Conservation (phyloP, 1,139 yeast genomes). For the Yamadazyma siamensis region DNA sequence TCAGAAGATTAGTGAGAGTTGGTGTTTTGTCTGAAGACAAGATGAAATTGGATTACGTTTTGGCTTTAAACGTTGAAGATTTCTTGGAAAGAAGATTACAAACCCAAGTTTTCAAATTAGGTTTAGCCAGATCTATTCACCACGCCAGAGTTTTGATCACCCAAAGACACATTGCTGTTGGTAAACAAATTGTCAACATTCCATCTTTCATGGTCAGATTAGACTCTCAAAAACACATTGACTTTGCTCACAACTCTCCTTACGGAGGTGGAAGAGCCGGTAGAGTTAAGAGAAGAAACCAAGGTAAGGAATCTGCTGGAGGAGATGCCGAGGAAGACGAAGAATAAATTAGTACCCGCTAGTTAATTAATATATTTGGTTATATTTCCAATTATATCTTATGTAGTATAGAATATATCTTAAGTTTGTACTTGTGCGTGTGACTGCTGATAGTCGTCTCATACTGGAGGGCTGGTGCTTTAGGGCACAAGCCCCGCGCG, state of each 20-base stretch:
- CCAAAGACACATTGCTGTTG: constrained; percentile 99
- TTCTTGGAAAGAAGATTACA: constrained; percentile 99
- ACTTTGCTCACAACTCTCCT: constrained; percentile 98
- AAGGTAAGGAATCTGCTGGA: constrained; percentile 57
- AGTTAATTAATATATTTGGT: constrained; percentile 14
- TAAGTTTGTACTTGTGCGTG: neutral
- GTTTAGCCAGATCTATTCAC: constrained; percentile 99
- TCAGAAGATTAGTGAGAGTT: constrained; percentile 95
- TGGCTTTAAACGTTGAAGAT: constrained; percentile 97
- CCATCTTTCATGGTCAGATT: constrained; percentile 99
- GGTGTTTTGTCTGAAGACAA: constrained; percentile 99
- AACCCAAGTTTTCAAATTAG: constrained; percentile 99
- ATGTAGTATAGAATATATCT: constrained; percentile 7
- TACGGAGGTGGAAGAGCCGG: constrained; percentile 99
- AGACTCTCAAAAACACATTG: constrained; percentile 99
- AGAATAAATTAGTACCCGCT: constrained; percentile 39
- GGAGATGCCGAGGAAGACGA: constrained; percentile 66
- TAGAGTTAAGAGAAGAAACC: constrained; percentile 98
- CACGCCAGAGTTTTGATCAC: constrained; percentile 99
- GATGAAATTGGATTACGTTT: constrained; percentile 99
- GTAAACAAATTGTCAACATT: constrained; percentile 98
- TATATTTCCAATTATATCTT: constrained; percentile 10
- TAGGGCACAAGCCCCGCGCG: constrained; percentile 19
- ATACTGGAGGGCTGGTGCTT: no score
- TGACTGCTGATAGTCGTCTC: neutral